These are phyloP conservation scores for Solanum virginianum DNA, from an alignment of 257 asterid species.

Conservation along the genomic window DNA sequence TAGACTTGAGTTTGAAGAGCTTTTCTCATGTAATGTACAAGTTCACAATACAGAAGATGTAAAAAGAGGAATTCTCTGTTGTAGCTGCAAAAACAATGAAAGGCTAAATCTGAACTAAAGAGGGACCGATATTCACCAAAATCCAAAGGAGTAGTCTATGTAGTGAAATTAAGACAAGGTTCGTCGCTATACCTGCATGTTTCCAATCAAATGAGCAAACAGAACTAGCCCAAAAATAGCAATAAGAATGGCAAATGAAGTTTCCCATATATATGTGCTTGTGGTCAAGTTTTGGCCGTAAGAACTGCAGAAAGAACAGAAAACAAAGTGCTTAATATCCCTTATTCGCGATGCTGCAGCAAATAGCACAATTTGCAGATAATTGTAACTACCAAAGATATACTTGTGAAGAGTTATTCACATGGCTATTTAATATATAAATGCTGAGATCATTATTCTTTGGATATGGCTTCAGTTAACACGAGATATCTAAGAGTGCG, in stretches of 20 bases:
- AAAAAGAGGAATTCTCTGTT: background rate
- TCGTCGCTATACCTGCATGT: constrained; percentile 61
- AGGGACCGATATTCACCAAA: background rate
- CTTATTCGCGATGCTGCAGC: background rate
- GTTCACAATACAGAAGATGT: background rate
- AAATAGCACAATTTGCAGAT: background rate
- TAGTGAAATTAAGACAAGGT: background rate
- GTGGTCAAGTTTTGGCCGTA: constrained; percentile 71
- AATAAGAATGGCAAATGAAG: constrained; percentile 67
- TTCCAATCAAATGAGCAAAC: constrained; percentile 83
- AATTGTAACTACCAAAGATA: background rate
- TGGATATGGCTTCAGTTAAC: background rate
- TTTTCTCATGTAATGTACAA: background rate
- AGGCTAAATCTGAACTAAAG: background rate
- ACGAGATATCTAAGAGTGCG: background rate
- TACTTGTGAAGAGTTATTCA: background rate
- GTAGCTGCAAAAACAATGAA: background rate
- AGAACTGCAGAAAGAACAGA: constrained; percentile 37
- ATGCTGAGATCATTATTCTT: background rate
- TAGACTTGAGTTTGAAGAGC: background rate
- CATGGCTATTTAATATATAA: background rate
- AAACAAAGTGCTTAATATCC: background rate
- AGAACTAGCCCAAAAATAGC: constrained; percentile 83
- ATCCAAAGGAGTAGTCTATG: background rate
- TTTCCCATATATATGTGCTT: constrained; percentile 74